Evolutionary conservation across 108 stramenopile species (phyloP).

Genomic region (Nitzschia sp.): DNA sequence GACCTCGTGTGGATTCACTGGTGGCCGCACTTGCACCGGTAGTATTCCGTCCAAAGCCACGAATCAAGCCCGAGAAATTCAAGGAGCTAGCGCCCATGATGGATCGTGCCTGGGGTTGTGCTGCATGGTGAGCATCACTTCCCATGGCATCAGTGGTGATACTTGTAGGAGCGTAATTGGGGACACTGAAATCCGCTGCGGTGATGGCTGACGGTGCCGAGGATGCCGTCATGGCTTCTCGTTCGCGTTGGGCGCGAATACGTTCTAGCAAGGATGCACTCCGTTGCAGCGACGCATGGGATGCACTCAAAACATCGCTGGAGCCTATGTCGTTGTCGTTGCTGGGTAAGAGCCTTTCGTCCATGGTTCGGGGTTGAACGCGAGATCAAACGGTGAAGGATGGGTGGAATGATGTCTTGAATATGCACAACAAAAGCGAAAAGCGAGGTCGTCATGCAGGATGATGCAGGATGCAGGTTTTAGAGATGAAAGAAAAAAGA

Average conservation of each 20-base stretch:
- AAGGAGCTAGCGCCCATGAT: neutral
- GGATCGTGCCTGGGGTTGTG: neutral
- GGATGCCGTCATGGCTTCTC: constrained; percentile 17
- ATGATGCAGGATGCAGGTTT: too few relatives aligned
- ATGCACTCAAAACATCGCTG: neutral
- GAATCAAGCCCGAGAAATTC: neutral
- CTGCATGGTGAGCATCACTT: neutral
- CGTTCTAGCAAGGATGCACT: constrained; percentile 37
- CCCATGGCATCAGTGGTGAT: neutral
- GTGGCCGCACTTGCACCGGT: neutral
- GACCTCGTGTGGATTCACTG: neutral
- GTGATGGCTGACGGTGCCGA: too few relatives aligned
- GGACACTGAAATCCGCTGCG: too few relatives aligned
- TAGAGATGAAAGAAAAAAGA: too few relatives aligned
- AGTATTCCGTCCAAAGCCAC: neutral
- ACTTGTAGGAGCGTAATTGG: neutral
- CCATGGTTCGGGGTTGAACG: neutral
- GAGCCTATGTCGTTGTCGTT: neutral
- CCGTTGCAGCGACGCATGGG: constrained; percentile 4
- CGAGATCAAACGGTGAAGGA: neutral
- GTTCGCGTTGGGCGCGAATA: constrained; percentile 40
- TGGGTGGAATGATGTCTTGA: neutral
- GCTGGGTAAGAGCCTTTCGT: neutral
- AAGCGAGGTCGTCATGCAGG: too few relatives aligned
- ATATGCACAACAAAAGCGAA: too few relatives aligned